Conservation (phyloP, 2,329 filamentous ascomycete species). For the Cordyceps javanica region DNA sequence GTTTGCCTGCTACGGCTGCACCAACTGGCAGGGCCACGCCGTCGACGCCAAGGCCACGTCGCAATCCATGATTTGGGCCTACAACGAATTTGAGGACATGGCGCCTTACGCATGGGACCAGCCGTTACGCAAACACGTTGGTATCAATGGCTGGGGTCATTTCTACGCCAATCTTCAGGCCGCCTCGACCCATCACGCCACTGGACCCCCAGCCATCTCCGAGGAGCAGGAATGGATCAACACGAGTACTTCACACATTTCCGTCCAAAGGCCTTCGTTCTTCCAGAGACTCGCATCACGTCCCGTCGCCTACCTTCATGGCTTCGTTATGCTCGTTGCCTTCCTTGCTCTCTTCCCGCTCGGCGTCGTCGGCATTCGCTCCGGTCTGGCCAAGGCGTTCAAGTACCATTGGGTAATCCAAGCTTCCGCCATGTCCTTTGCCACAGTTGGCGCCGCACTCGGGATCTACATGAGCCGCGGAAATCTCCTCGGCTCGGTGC, state of each 20-base stretch:
- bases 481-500: constrained; percentile 7
- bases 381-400: constrained; percentile 8
- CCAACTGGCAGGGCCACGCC: constrained; percentile 5
- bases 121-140: constrained; percentile 9
- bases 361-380: constrained; percentile 13
- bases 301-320: constrained; percentile 9
- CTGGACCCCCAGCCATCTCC: neutral
- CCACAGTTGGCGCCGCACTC: constrained; percentile 1
- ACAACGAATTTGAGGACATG: constrained; percentile 10
- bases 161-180: constrained; percentile 12
- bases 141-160: constrained; percentile 10
- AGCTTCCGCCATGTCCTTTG: neutral
- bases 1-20: constrained; percentile 11
- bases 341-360: constrained; percentile 10
- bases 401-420: constrained; percentile 13
- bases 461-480: constrained; percentile 8
- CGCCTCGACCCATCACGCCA: constrained; percentile 7
- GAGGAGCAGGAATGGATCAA: neutral
- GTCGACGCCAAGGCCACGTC: constrained; percentile 2
- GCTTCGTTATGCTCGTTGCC: constrained; percentile 8
- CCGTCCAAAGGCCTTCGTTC: neutral
- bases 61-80: constrained; percentile 11
- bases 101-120: constrained; percentile 8
- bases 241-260: neutral
- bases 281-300: neutral